phyloP scores from a whole-genome alignment of 306 rosid species.

The Lupinus albus region DNA sequence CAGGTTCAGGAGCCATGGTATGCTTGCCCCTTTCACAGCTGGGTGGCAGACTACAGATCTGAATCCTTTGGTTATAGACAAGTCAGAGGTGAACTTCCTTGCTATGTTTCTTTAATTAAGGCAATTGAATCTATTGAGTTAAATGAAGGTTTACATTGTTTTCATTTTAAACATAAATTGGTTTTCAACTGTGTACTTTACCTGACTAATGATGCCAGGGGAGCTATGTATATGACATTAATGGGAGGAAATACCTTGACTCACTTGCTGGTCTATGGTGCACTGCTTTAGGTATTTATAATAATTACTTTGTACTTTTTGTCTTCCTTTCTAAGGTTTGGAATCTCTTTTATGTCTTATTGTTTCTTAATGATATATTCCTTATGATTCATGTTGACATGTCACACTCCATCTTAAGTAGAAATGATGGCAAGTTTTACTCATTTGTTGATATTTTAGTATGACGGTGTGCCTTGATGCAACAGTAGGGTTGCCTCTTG shows the following conservation, averaged over 20 bases:
- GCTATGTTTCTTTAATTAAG: constrained; percentile 12
- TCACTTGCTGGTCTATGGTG: constrained; percentile 96
- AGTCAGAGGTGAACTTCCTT: constrained; percentile 65
- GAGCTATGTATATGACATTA: constrained; percentile 77
- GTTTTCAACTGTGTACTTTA: constrained; percentile 19
- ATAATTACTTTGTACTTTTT: not conserved
- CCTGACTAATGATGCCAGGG: constrained; percentile 65
- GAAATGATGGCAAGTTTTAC: constrained; percentile 2
- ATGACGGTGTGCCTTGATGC: too few relatives aligned
- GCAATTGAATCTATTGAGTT: not conserved
- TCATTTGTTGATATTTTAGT: constrained; percentile 7
- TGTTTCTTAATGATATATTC: constrained; percentile 21
- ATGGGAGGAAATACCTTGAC: constrained; percentile 91
- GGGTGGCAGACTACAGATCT: constrained; percentile 72
- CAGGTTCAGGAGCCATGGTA: constrained; percentile 83
- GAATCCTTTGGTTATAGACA: constrained; percentile 79
- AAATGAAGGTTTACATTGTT: not conserved
- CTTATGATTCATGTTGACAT: constrained; percentile 11
- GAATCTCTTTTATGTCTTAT: constrained; percentile 16
- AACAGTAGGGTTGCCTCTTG: too few relatives aligned
- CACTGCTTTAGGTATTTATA: constrained; percentile 66
- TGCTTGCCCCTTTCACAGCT: constrained; percentile 99
- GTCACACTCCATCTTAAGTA: constrained; percentile 21
- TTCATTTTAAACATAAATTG: constrained; percentile 12
- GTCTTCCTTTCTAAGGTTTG: constrained; percentile 6